A percentile compares a stretch with the other conserved stretches of the same genome.
Conservation (phyloP, 768 basidiomycete species). For the Xanthoconium stramineum region DNA sequence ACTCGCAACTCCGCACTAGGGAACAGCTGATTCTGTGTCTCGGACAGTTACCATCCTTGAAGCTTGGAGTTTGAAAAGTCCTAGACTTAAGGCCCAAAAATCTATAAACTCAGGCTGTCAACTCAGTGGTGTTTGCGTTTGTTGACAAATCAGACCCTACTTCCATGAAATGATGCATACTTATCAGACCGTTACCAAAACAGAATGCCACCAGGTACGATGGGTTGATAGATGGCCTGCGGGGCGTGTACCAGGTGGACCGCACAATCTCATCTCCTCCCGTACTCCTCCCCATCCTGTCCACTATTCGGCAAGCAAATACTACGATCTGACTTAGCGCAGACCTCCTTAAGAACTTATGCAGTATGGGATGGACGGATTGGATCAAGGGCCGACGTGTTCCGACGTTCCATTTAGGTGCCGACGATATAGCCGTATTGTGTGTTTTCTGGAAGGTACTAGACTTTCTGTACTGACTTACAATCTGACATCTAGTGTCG, state of each 20-base stretch:
- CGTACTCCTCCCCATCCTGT: too few species aligned
- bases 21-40: background rate
- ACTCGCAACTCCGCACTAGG: background rate
- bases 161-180: background rate
- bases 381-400: background rate
- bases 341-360: background rate
- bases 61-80: too few species aligned
- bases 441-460: background rate
- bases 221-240: background rate
- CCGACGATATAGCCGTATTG: constrained; percentile 21
- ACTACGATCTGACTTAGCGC: background rate
- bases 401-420: background rate
- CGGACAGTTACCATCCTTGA: too few species aligned
- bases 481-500: constrained; percentile 2
- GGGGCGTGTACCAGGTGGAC: background rate
- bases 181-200: background rate
- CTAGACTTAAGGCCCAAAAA: too few species aligned
- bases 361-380: background rate
- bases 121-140: too few species aligned
- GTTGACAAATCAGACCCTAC: too few species aligned
- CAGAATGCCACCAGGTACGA: background rate
- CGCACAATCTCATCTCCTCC: background rate
- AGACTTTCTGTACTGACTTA: background rate
- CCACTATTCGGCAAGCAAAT: too few species aligned
- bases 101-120: too few species aligned